phyloP scores from a whole-genome alignment of 2,329 filamentous ascomycete species.

The Alternaria angustiovoidea region DNA sequence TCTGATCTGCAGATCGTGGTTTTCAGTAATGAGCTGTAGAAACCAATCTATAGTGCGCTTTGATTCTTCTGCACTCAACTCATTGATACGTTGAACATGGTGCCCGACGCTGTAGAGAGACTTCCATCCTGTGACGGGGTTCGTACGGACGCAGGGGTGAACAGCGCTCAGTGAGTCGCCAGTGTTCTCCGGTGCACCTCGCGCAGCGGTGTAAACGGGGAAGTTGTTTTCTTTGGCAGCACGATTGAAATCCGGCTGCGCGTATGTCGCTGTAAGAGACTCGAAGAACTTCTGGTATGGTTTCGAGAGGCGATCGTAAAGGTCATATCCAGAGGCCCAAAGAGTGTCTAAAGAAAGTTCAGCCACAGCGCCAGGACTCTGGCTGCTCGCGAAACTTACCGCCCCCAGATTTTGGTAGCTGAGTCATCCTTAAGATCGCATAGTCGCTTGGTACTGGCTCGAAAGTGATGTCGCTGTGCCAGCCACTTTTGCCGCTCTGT shows the following conservation, averaged over 20 bases:
- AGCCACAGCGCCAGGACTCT: not conserved
- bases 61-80: constrained; percentile 54
- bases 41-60: constrained; percentile 56
- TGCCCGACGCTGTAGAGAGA: constrained; percentile 59
- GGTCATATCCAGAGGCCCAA: constrained; percentile 51
- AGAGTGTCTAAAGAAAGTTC: constrained; percentile 36
- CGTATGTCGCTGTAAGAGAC: constrained; percentile 56
- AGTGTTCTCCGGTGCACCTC: constrained; percentile 64
- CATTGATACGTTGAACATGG: constrained; percentile 55
- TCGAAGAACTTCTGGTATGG: constrained; percentile 61
- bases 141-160: constrained; percentile 66
- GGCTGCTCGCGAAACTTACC: constrained; percentile 52
- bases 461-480: constrained; percentile 61
- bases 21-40: constrained; percentile 53
- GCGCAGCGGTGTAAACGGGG: constrained; percentile 56
- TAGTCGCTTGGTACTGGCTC: constrained; percentile 52
- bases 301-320: constrained; percentile 60
- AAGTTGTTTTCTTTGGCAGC: constrained; percentile 53
- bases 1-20: constrained; percentile 61
- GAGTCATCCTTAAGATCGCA: constrained; percentile 45
- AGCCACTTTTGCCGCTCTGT: constrained; percentile 60
- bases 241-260: constrained; percentile 53
- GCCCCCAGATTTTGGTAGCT: constrained; percentile 45
- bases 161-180: constrained; percentile 59
- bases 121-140: constrained; percentile 47